Evolutionary conservation across 192 early-diverging fungal genomes (phyloP).

Genomic region (Borealophlyctis nickersoniae): DNA sequence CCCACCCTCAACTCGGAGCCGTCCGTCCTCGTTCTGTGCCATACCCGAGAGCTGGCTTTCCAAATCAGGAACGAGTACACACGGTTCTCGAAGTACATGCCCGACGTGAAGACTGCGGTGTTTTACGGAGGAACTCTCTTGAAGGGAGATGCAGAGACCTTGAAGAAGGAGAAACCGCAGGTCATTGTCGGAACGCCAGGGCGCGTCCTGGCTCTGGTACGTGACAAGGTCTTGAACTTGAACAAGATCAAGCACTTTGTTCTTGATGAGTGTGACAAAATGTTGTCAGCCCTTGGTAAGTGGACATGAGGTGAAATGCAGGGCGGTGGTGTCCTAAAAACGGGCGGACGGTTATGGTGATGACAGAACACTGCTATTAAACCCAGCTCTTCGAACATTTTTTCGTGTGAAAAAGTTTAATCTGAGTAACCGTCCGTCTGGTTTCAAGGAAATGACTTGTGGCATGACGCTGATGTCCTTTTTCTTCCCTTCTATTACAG

Average conservation of each 20-base stretch:
- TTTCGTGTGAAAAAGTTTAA: constrained; percentile 9
- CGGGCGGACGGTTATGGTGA: constrained; percentile 5
- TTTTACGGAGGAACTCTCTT: constrained; percentile 87
- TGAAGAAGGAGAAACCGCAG: constrained; percentile 90
- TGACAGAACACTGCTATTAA: constrained; percentile 55
- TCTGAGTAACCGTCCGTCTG: neutral
- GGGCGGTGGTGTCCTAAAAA: neutral
- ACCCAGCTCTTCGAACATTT: constrained; percentile 73
- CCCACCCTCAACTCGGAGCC: constrained; percentile 33
- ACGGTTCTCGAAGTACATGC: constrained; percentile 94
- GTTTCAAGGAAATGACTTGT: neutral
- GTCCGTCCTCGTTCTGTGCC: constrained; percentile 87
- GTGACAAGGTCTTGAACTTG: constrained; percentile 79
- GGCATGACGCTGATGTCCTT: neutral
- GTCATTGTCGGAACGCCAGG: constrained; percentile 98
- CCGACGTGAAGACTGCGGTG: constrained; percentile 87
- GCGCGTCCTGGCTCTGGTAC: constrained; percentile 79
- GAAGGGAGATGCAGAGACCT: constrained; percentile 74
- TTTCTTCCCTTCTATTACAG: constrained; percentile 42
- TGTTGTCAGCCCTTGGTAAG: constrained; percentile 89
- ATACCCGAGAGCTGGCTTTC: constrained; percentile 97
- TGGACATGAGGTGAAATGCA: constrained; percentile 8
- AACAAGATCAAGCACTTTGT: constrained; percentile 94
- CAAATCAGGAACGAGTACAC: constrained; percentile 97
- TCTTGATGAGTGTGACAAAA: constrained; percentile 98